Conservation (phyloP, 2,329 filamentous ascomycete genomes). For the Cladorrhinum sp. region DNA sequence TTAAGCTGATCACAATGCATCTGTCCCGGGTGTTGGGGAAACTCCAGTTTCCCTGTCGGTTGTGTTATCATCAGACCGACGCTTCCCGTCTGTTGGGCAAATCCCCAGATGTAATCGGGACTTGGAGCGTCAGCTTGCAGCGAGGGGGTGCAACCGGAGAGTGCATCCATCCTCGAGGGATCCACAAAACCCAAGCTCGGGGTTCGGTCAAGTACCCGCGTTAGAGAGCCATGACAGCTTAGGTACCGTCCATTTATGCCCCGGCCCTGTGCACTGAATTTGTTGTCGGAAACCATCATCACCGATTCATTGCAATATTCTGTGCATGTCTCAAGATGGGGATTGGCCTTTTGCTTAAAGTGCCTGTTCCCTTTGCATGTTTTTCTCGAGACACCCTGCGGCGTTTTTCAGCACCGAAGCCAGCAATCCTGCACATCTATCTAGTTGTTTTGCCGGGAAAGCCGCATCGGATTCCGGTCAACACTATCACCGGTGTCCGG, state of each 20-base stretch:
- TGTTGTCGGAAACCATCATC: not conserved
- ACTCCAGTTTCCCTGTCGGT: too few relatives aligned
- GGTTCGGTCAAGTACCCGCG: constrained; percentile 17
- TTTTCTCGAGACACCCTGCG: not conserved
- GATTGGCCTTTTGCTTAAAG: not conserved
- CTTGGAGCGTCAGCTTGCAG: constrained; percentile 24
- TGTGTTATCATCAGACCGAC: not conserved
- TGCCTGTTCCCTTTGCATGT: not conserved
- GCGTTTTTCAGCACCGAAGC: not conserved
- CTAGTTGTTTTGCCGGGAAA: constrained; percentile 5
- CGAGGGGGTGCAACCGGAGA: not conserved
- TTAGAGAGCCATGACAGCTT: constrained; percentile 6
- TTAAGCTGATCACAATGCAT: too few relatives aligned
- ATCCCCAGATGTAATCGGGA: not conserved
- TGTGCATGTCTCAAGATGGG: not conserved
- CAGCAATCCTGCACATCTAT: not conserved
- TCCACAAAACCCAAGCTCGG: constrained; percentile 8
- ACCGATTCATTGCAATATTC: not conserved
- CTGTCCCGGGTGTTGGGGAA: too few relatives aligned
- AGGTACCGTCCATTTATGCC: not conserved
- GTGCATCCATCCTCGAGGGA: not conserved
- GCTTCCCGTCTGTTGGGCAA: not conserved
- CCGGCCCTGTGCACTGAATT: not conserved
- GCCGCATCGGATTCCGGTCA: constrained; percentile 12
- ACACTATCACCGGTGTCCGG: constrained; percentile 13